Conservation (phyloP, 192 early-diverging fungal genomes). For the Podochytrium sp. region DNA sequence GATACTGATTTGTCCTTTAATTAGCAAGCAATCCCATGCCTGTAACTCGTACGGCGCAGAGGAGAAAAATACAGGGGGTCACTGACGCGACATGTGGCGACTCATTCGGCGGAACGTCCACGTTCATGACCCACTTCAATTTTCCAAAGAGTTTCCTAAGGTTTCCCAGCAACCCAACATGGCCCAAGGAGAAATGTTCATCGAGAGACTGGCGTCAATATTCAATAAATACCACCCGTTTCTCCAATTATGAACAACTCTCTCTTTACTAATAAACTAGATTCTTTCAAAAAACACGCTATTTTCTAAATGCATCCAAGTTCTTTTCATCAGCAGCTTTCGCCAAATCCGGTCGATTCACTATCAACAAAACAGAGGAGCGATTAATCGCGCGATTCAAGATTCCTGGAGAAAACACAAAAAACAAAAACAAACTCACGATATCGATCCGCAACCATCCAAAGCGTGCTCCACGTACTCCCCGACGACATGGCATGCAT, state of each 20-base stretch:
- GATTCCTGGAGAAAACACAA: background rate
- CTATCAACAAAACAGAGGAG: slow-evolving; percentile 66
- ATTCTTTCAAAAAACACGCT: background rate
- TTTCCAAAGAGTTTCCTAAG: no score
- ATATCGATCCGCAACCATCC: slow-evolving; percentile 60
- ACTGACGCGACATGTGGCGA: no score
- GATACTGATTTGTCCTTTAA: no score
- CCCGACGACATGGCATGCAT: slow-evolving; percentile 48
- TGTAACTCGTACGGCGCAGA: no score
- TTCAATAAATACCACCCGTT: no score
- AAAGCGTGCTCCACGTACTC: slow-evolving; percentile 85
- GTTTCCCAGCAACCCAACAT: no score
- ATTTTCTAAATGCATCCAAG: slow-evolving; percentile 62
- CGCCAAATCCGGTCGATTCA: slow-evolving; percentile 82
- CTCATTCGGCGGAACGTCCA: no score
- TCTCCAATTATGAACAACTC: background rate
- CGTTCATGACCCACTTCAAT: no score
- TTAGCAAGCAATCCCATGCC: no score
- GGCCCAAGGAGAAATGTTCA: no score
- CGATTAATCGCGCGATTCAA: background rate
- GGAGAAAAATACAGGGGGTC: no score
- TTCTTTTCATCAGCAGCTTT: slow-evolving; percentile 75
- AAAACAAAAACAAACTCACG: slow-evolving; percentile 37
- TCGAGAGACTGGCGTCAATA: no score
- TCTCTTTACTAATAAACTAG: background rate